Base-by-base conservation (phyloP, 768 basidiomycete genomes). In the Tricholoma sp. region DNA sequence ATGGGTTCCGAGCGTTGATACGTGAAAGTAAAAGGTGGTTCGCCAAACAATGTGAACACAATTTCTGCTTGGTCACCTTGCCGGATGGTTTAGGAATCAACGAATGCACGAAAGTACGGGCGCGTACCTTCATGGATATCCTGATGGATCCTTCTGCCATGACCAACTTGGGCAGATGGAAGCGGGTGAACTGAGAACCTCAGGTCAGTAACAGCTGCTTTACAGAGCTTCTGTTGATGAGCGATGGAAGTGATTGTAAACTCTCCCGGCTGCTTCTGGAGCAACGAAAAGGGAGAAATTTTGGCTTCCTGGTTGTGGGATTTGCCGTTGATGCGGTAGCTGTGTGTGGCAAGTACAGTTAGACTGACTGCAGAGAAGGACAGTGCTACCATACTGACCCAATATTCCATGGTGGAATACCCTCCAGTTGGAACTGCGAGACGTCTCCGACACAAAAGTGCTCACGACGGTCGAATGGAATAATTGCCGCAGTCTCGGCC, bases 21-120 rank as follows among this genome's bases (percentile, higher is more conserved):
- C 0, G 94, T 94, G 72, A 99, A 98, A 1, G 94, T 88, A 74
- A 98, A 99, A 0, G 97, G 97, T 15, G 97, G 89, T 67, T 91
- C 89, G 45, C 97, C 97, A 32, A 87, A 77, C 53, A 99, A 80
- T 3, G 86, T 86, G 70, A 99, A 98, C 41, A 88, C 73, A 57
- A 99, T 97, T 70, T 94, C 91, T 15, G 96, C 94, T 75, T 97
- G 89, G 65, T 94, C 91, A 54, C 91, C 90, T 91, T 60, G 11
- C 8, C 6, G 15, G 29, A 44, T n/a, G 31, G 6, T 53, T 52
- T 10, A 32, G 49, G 18, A 18, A 29, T 50, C 17, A 33, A n/a
- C 3, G 7, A 36, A 20, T 47, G 54, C 18, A 36, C 18, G 13
- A 47, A 29, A 54, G 36, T 18, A n/a, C 17, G 36, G 50, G 36